Conservation (phyloP, 352 stramenopile species). For the Globisporangium radiosum region DNA sequence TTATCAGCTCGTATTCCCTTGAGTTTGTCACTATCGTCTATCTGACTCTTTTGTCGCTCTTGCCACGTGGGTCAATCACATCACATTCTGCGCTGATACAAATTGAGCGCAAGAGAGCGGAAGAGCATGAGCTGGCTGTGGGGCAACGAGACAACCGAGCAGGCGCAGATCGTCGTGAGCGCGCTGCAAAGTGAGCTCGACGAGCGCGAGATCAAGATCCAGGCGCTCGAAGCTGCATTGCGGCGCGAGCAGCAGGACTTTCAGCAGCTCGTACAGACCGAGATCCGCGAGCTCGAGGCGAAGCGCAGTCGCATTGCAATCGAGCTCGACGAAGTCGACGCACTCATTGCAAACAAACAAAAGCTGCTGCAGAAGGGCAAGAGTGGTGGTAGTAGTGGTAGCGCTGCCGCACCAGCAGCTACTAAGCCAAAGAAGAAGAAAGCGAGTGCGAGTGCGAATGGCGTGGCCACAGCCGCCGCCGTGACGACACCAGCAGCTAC, state of each 20-base stretch:
- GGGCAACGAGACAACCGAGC: conserved; percentile 80
- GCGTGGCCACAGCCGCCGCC: background rate
- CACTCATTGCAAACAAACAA: conserved; percentile 62
- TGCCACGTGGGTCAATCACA: background rate
- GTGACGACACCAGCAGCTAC: background rate
- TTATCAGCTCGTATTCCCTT: no score
- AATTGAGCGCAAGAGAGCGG: no score
- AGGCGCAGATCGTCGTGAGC: conserved; percentile 80
- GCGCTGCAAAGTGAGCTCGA: conserved; percentile 76
- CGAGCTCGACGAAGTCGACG: conserved; percentile 15
- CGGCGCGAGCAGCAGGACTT: conserved; percentile 73
- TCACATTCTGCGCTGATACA: background rate
- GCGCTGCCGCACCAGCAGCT: conserved; percentile 7
- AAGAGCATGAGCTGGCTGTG: conserved; percentile 70
- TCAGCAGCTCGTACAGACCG: conserved; percentile 41
- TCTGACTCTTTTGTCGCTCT: no score
- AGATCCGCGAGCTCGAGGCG: conserved; percentile 62
- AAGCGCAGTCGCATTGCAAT: conserved; percentile 27
- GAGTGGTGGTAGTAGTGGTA: conserved; percentile 23
- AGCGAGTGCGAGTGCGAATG: background rate
- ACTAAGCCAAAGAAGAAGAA: conserved; percentile 17
- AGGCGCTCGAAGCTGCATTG: conserved; percentile 66
- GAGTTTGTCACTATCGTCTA: no score
- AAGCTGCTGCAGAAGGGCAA: conserved; percentile 45
- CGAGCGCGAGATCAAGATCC: conserved; percentile 75